Evolutionary conservation across 768 basidiomycete species (phyloP), one percentile per base, ranked within the genome.

Genomic region (Steccherinum ochraceum): DNA sequence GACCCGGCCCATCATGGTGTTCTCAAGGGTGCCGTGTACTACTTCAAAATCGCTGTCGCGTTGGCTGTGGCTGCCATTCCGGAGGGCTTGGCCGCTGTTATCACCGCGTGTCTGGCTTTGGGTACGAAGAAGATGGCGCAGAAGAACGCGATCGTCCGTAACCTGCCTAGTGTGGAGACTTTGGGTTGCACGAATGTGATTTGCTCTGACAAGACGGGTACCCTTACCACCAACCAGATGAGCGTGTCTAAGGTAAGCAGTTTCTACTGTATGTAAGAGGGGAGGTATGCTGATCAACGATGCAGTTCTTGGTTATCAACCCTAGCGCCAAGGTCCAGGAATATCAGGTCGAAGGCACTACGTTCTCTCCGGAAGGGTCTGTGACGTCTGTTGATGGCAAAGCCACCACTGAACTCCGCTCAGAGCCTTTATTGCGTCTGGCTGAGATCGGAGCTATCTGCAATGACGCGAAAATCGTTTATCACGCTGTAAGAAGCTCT

Each of bases 91-190:
- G 93, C 95, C 27, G 94, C 93, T 46, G 95, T 99, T 52, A 96
- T 98, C 63, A 99, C 95, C 5, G 93, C 93, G 10, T 97, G 94
- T 68, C 70, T 99, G 35, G 94, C 96, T 10, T 77, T 99, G 12
- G 96, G 95, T 18, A 97, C 95, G 16, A 93, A 96, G 74, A 97
- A 96, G 69, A 99, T 99, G 95, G 94, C 95, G 0, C 89, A 96
- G 74, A 89, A 94, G 71, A 96, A 97, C 55, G 95, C 95, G 1
- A 99, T 99, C 61, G 95, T 99, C 49, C 75, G 94, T 60, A 94
- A 95, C 67, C 72, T 99, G 55, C 96, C 95, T 5, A 92, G 89
- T 56, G 96, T 99, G 25, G 95, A 99, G 71, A 98, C 95, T 35
- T 76, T 99, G 5, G 95, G 95, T 0, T 94, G 93, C 72, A 96